Evolutionary conservation across 805 yeast genomes (phyloP), one percentile per base, ranked within the genome.

Genomic region (Saccharomycopsis fodiens): DNA sequence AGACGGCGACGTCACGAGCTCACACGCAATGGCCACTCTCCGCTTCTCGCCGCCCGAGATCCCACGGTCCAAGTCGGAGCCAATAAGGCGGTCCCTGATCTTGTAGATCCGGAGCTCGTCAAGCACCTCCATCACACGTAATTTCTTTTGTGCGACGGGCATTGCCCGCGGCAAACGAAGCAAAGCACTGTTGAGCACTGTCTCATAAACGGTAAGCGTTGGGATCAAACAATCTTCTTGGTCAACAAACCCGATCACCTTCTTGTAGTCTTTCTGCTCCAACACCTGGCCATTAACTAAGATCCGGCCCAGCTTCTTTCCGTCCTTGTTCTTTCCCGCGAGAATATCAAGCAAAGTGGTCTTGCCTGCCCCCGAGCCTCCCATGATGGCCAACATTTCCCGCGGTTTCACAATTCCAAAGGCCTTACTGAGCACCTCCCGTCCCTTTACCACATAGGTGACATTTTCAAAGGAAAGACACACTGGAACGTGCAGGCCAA

Each of bases 281-380:
- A 59, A 52, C 53, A 58, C 52, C 49, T 74, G 74, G 2, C 97
- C 97, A 61, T 93, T 93, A 19, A 88, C 76, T 54, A 70, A 76
- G 10, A 91, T 75, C 1, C 66, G 59, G n/a, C 96, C 97, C 1
- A 67, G 54, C 7, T 78, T 72, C 1, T 53, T 51, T 2, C 98
- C 98, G 29, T 79, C 72, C 58, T 91, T 93, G 58, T 79, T 76
- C 59, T 91, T 93, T 39, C 82, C 84, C 0, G 97, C 97, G 46
- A 93, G 67, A 48, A 93, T 88, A 59, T 93, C 98, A 42, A 93
- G 67, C 36, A 93, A 65, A 0, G 98, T 91, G 1, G 98, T 91
- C 60, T 93, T 93, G 43, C 98, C 98, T 12, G 98, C 97, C 41
- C 98, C 98, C 0, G 97, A 89, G 1, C 97, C 97, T 37, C 98